phyloP scores from a whole-genome alignment of 768 basidiomycete genomes.

The Gloeostereum incarnatum region DNA sequence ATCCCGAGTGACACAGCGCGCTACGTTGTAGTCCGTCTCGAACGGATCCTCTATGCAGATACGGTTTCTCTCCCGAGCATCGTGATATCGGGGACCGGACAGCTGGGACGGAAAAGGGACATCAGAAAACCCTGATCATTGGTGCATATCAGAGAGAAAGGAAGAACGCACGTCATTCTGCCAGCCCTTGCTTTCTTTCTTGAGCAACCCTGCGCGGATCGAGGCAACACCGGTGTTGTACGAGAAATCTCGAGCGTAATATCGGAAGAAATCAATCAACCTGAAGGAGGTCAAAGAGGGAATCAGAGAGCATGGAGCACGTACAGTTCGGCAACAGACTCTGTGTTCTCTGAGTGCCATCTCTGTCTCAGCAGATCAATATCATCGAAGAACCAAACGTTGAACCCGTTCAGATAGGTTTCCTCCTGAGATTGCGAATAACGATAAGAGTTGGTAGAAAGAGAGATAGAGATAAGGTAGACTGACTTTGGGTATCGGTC shows the following conservation, averaged over 20 bases:
- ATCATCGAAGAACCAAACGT: slow-evolving; percentile 98
- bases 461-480: neutral
- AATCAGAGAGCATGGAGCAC: slow-evolving; percentile 16
- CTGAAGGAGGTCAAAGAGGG: slow-evolving; percentile 27
- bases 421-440: slow-evolving; percentile 60
- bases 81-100: slow-evolving; percentile 47
- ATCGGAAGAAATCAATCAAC: slow-evolving; percentile 96
- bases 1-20: slow-evolving; percentile 92
- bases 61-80: slow-evolving; percentile 82
- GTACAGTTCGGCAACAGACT: slow-evolving; percentile 88
- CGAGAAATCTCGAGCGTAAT: slow-evolving; percentile 87
- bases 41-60: slow-evolving; percentile 99
- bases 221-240: slow-evolving; percentile 91
- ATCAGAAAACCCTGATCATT: slow-evolving; percentile 6
- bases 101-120: slow-evolving; percentile 21
- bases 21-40: slow-evolving; percentile 93
- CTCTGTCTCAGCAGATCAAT: slow-evolving; percentile 84
- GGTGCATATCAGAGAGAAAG: neutral
- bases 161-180: slow-evolving; percentile 68
- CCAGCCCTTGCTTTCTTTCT: slow-evolving; percentile 94
- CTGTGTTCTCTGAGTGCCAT: slow-evolving; percentile 91
- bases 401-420: slow-evolving; percentile 70
- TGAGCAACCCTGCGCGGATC: slow-evolving; percentile 79
- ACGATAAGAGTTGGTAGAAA: slow-evolving; percentile 7
- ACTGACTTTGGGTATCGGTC: slow-evolving; percentile 71